Conservation (phyloP, 1,284 basidiomycete species). For the Meripilus lineatus region DNA sequence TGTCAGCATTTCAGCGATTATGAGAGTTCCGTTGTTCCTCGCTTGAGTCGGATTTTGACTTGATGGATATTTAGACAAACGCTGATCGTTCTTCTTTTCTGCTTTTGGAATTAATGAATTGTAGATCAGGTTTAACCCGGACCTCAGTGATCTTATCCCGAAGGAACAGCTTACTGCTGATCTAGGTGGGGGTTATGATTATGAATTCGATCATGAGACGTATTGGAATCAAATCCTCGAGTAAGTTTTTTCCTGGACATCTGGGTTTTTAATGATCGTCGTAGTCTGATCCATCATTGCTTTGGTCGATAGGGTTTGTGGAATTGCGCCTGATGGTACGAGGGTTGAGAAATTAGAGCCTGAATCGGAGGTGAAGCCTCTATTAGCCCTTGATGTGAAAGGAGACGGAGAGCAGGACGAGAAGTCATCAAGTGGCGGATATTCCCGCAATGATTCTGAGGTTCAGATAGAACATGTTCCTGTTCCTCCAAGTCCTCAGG, state of each 20-base stretch:
- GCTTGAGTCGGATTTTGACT: too few relatives aligned
- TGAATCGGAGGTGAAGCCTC: neutral
- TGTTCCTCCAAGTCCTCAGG: too few relatives aligned
- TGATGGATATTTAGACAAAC: too few relatives aligned
- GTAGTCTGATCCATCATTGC: too few relatives aligned
- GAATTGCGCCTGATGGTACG: conserved; percentile 58
- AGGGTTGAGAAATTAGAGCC: conserved; percentile 21
- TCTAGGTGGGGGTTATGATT: conserved; percentile 78
- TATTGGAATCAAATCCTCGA: conserved; percentile 79
- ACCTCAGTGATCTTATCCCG: conserved; percentile 73
- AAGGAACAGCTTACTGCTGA: conserved; percentile 75
- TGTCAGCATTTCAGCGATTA: neutral
- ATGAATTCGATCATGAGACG: conserved; percentile 68
- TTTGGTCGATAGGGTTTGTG: conserved; percentile 48
- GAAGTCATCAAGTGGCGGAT: neutral
- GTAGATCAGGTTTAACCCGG: conserved; percentile 86
- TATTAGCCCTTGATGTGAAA: neutral
- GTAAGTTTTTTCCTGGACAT: conserved; percentile 37
- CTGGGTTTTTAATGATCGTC: too few relatives aligned
- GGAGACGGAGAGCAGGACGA: neutral
- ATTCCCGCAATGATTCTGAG: too few relatives aligned
- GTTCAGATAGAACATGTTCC: too few relatives aligned
- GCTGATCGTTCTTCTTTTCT: neutral
- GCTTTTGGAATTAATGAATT: too few relatives aligned
- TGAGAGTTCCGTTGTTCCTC: too few relatives aligned